Evolutionary conservation across 2,329 filamentous ascomycete species (phyloP).

Genomic region (Fusarium guadeloupense): DNA sequence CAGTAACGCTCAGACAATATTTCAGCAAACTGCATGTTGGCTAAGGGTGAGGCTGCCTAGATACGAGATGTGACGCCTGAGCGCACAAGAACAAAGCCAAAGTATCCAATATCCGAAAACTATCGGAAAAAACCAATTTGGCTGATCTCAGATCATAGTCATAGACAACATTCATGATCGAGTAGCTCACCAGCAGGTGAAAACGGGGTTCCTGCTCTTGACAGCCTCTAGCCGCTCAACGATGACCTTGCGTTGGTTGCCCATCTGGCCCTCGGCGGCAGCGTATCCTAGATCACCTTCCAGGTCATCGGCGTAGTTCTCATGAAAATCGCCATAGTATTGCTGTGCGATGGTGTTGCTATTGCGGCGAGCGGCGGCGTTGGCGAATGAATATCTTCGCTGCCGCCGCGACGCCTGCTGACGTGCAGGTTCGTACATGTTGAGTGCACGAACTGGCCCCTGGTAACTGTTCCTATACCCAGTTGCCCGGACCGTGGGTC

Average conservation of each 20-base stretch:
- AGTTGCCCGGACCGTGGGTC: constrained; percentile 32
- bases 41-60: constrained; percentile 4
- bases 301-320: constrained; percentile 76
- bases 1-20: constrained; percentile 18
- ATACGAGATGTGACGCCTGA: constrained; percentile 16
- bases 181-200: constrained; percentile 85
- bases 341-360: constrained; percentile 64
- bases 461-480: constrained; percentile 52
- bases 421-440: constrained; percentile 57
- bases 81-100: constrained; percentile 10
- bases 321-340: constrained; percentile 62
- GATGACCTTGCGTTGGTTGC: constrained; percentile 91
- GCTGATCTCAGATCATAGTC: neutral
- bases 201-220: constrained; percentile 93
- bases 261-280: constrained; percentile 92
- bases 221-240: constrained; percentile 95
- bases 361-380: constrained; percentile 57
- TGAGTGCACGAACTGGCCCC: constrained; percentile 52
- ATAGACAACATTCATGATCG: neutral
- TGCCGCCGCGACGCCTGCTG: constrained; percentile 53
- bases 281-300: constrained; percentile 96
- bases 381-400: constrained; percentile 64
- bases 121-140: neutral
- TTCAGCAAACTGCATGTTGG: constrained; percentile 10
- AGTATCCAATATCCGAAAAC: neutral